Conservation (phyloP, 441 rosid genomes). For the Populus hybrid region DNA sequence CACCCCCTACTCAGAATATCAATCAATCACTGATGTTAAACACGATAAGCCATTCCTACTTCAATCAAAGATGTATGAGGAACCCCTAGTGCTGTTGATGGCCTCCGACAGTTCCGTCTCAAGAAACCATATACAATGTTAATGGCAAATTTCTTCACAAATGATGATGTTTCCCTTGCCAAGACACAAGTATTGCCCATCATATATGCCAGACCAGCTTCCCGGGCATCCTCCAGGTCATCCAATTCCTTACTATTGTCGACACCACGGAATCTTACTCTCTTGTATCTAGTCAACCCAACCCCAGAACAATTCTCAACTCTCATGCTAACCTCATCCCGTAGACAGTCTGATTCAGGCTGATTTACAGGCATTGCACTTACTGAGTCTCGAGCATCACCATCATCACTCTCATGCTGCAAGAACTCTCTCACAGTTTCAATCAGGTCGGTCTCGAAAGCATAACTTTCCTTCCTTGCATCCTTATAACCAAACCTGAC, state of each 20-base stretch:
- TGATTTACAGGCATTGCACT: slow-evolving; percentile 13
- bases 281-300: slow-evolving; percentile 10
- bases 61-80: slow-evolving; percentile 42
- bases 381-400: slow-evolving; percentile 9
- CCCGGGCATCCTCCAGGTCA: slow-evolving; percentile 37
- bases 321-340: neutral
- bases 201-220: slow-evolving; percentile 43
- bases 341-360: neutral
- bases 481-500: slow-evolving; percentile 42
- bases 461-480: slow-evolving; percentile 31
- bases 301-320: slow-evolving; percentile 1
- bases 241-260: slow-evolving; percentile 28
- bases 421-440: slow-evolving; percentile 32
- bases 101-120: slow-evolving; percentile 45
- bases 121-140: slow-evolving; percentile 41
- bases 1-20: neutral
- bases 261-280: slow-evolving; percentile 30
- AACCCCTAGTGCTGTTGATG: slow-evolving; percentile 35
- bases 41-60: slow-evolving; percentile 49
- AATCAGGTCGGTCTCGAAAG: slow-evolving; percentile 38
- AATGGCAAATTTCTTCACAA: slow-evolving; percentile 34
- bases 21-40: slow-evolving; percentile 14
- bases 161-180: slow-evolving; percentile 36
- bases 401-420: slow-evolving; percentile 10
- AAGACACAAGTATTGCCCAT: slow-evolving; percentile 40